Percentiles rank a stretch among this genome's conserved stretches.
Evolutionary conservation across 176 grass and related monocot genomes (phyloP).

Genomic region (Bonia amplexicaulis): DNA sequence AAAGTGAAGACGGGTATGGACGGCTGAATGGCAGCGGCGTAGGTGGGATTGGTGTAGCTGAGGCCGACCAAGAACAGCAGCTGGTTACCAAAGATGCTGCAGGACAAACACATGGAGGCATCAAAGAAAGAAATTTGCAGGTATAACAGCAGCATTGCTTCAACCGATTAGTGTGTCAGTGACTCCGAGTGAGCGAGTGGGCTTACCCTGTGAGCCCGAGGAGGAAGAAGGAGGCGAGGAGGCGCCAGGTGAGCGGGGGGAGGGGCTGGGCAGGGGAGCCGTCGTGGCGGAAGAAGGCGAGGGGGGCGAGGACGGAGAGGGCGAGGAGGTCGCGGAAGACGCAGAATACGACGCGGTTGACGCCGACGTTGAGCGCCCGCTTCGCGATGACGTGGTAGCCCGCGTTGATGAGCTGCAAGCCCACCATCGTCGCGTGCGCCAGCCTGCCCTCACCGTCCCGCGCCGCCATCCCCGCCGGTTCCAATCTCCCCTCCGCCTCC

Average conservation of each 20-base stretch:
- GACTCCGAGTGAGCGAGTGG: slow-evolving; percentile 14
- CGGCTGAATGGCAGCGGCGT: slow-evolving; percentile 75
- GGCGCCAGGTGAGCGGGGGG: slow-evolving; percentile 38
- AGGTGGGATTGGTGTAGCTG: slow-evolving; percentile 90
- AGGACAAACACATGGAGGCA: neutral
- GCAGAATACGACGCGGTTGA: slow-evolving; percentile 40
- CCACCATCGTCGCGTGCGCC: slow-evolving; percentile 63
- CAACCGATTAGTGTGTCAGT: neutral
- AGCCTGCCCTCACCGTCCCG: slow-evolving; percentile 10
- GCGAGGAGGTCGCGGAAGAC: neutral
- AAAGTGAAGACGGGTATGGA: slow-evolving; percentile 91
- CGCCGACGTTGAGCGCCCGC: no score
- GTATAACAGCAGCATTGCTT: neutral
- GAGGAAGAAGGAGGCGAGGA: slow-evolving; percentile 68
- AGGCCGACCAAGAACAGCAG: slow-evolving; percentile 79
- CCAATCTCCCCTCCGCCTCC: no score
- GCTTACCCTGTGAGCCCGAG: slow-evolving; percentile 72
- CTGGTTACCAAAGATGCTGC: slow-evolving; percentile 88
- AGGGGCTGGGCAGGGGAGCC: neutral
- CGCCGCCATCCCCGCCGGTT: neutral
- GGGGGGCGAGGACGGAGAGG: slow-evolving; percentile 52
- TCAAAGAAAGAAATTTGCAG: neutral
- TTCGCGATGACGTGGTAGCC: no score
- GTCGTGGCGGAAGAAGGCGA: slow-evolving; percentile 17
- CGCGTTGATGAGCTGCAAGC: slow-evolving; percentile 36